These are phyloP conservation scores for Phalaenopsis hybrid DNA, from an alignment of 116 monocot genomes.

Conservation along the genomic window DNA sequence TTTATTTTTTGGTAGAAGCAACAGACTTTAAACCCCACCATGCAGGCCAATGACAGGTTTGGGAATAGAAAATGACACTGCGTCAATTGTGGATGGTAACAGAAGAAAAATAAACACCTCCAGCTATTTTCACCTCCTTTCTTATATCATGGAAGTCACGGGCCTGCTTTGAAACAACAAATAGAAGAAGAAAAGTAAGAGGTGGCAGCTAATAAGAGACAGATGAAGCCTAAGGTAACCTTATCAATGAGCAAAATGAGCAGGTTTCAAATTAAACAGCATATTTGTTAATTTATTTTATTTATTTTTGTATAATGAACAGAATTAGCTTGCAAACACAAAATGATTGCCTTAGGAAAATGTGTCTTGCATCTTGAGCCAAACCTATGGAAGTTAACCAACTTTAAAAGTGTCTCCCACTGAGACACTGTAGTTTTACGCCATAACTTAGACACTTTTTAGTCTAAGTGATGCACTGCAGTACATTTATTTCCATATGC, in stretches of 20 bases:
- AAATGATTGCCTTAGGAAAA: too few relatives aligned
- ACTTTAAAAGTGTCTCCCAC: too few relatives aligned
- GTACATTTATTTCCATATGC: not conserved
- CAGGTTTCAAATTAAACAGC: too few relatives aligned
- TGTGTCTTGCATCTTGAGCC: too few relatives aligned
- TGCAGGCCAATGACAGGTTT: slow-evolving; percentile 26
- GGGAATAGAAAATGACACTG: slow-evolving; percentile 49
- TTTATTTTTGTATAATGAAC: too few relatives aligned
- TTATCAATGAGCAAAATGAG: too few relatives aligned
- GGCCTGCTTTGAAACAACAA: slow-evolving; percentile 51
- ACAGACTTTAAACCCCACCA: slow-evolving; percentile 35
- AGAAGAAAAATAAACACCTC: slow-evolving; percentile 11
- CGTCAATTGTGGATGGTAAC: slow-evolving; percentile 29
- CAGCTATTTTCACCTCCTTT: slow-evolving; percentile 20
- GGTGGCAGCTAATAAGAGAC: too few relatives aligned
- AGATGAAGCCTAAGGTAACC: too few relatives aligned
- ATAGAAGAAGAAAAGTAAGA: not conserved
- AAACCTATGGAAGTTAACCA: too few relatives aligned
- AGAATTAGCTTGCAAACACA: too few relatives aligned
- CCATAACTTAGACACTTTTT: not conserved
- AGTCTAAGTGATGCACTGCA: not conserved
- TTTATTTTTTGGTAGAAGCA: slow-evolving; percentile 24
- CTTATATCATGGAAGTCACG: slow-evolving; percentile 42
- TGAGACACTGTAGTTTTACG: too few relatives aligned
- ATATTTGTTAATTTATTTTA: too few relatives aligned